A percentile compares a stretch with the other conserved stretches of the same genome.
These are phyloP conservation scores for Mycena kentingensis DNA, from an alignment of 768 basidiomycete species.

Conservation along the genomic window DNA sequence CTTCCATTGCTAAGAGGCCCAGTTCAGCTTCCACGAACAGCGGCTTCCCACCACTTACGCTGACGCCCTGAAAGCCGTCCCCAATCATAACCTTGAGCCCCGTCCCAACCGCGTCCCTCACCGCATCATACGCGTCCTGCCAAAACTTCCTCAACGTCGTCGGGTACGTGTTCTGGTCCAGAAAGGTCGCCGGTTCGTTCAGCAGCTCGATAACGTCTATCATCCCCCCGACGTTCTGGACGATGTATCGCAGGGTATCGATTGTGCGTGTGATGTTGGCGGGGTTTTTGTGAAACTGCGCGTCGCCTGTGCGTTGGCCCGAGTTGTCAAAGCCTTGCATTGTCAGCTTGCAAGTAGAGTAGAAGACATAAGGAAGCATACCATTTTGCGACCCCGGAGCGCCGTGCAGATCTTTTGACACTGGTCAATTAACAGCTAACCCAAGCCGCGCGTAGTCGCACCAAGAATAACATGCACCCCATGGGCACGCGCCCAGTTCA, in stretches of 20 bases:
- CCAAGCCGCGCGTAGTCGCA: too few relatives aligned
- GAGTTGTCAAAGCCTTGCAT: constrained; percentile 69
- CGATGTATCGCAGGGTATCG: constrained; percentile 58
- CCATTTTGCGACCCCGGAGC: constrained; percentile 57
- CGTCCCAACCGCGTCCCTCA: constrained; percentile 50
- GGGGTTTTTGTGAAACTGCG: constrained; percentile 57
- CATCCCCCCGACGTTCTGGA: constrained; percentile 52
- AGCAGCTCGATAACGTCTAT: constrained; percentile 68
- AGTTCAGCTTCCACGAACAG: constrained; percentile 5
- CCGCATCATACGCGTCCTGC: constrained; percentile 58
- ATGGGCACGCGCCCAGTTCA: constrained; percentile 64
- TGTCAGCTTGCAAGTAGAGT: constrained; percentile 2
- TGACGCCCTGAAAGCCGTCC: constrained; percentile 67
- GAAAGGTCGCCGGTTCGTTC: constrained; percentile 69
- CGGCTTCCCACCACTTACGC: constrained; percentile 33
- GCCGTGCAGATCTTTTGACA: constrained; percentile 63
- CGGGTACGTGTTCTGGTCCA: constrained; percentile 40
- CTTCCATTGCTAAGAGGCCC: constrained; percentile 53
- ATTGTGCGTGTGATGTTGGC: constrained; percentile 56
- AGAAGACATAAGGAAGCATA: neutral
- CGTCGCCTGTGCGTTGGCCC: constrained; percentile 57
- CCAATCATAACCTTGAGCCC: constrained; percentile 68
- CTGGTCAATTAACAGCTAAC: too few relatives aligned
- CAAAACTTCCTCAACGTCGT: constrained; percentile 54
- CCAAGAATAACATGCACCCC: constrained; percentile 66